Base-by-base conservation (phyloP, 2,329 filamentous ascomycete species). In the Sarocladium kiliense region DNA sequence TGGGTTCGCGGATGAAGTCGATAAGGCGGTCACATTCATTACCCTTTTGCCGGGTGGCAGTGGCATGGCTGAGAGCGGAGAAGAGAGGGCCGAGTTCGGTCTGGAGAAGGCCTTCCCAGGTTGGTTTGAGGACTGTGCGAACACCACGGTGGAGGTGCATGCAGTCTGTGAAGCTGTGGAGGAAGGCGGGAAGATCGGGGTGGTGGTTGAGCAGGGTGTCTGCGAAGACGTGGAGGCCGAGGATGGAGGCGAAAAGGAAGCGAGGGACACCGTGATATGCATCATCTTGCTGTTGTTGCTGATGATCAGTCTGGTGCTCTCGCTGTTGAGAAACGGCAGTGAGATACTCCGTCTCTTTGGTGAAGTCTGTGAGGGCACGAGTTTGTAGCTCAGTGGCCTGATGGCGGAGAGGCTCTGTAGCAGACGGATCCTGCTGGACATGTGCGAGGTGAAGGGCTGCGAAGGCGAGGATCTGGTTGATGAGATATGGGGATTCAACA, bases 191-290 rank as follows among this genome's bases (percentile, higher is more conserved):
- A 36, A 79, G 75, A 41, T 69, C 55, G 9, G 56, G 30, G 16
- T 66, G 67, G 39, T 74, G 68, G 54, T 71, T 63, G 2, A 63
- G 60, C 2, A 80, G 66, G 2, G 73, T 73, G 54, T 82, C 77
- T 59, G 72, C 77, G 3, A 82, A 68, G 37, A 74, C 70, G 54
- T 80, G 77, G 6, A 79, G 66, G 39, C 75, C 74, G 1, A 78
- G 61, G 4, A 72, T 56, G 18, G 68, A 65, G 4, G 75, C 71
- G 61, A 78, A 78, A n/a, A 78, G 62, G 55, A 77, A 75, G 14
- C 73, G 67, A 1, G 73, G 69, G 19, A 75, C 62, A 37, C 66
- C 70, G 50, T 53, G 50, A 49, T 66, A 66, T 3, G 60, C 60
- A 2, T 65, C 59, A n/a, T 53, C 50, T 19, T 53, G 27, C 19